phyloP scores from a whole-genome alignment of 2,329 filamentous ascomycete genomes.

The Neoarthrinium moseri region DNA sequence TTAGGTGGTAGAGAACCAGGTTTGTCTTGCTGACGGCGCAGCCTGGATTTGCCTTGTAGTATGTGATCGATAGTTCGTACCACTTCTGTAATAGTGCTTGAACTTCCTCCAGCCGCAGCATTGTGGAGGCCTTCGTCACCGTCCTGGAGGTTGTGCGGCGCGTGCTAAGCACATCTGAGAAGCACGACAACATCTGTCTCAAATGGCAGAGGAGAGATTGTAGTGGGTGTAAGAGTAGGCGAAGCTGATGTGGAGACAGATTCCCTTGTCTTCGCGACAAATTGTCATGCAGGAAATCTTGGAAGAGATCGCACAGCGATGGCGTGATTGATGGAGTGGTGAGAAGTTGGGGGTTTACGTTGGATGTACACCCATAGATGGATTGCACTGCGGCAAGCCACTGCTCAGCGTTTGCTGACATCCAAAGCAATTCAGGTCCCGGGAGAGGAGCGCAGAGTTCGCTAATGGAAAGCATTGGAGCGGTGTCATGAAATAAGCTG shows the following conservation, averaged over 20 bases:
- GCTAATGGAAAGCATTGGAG: constrained; percentile 62
- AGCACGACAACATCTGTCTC: constrained; percentile 63
- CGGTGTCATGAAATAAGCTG: constrained; percentile 63
- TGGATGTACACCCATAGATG: constrained; percentile 50
- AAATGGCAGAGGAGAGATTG: constrained; percentile 65
- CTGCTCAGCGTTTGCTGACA: constrained; percentile 53
- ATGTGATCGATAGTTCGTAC: constrained; percentile 62
- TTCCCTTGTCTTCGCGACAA: constrained; percentile 45
- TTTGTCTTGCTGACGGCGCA: constrained; percentile 64
- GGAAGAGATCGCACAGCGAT: constrained; percentile 65
- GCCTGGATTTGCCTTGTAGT: constrained; percentile 52
- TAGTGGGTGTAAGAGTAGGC: constrained; percentile 67
- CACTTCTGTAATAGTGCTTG: constrained; percentile 63
- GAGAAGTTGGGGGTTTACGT: constrained; percentile 51
- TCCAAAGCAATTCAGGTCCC: constrained; percentile 60
- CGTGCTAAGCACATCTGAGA: constrained; percentile 52
- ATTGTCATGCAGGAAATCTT: constrained; percentile 65
- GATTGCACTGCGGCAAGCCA: constrained; percentile 62
- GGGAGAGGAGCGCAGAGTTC: constrained; percentile 66
- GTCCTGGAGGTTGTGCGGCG: constrained; percentile 40
- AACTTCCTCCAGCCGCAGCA: constrained; percentile 61
- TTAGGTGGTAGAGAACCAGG: constrained; percentile 68
- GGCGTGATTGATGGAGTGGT: constrained; percentile 50
- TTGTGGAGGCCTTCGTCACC: constrained; percentile 59
- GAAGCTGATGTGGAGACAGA: constrained; percentile 55